Base-by-base conservation (phyloP, 177 flowering plant genomes). In the Vitis hybrid region DNA sequence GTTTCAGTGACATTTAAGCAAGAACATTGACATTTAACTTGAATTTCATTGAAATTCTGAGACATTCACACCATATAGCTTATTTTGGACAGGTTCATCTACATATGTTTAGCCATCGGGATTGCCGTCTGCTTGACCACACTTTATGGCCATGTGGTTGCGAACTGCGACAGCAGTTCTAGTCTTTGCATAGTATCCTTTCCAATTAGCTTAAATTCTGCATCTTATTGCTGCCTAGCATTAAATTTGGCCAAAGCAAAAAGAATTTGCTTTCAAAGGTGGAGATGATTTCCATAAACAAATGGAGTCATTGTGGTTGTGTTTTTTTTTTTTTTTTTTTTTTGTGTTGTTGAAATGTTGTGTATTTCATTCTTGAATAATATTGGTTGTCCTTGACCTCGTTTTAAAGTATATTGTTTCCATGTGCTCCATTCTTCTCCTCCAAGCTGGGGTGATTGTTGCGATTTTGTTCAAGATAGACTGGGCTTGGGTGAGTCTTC, bases 141-240 rank as follows among this genome's bases (percentile, higher is more conserved):
- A 18, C 66, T 87, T 19, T 71, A 33, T 11, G 86, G 87, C 33
- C 78, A 85, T 65, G 73, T 75, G 70, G 81, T 79, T 20, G 74
- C 70, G 51, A 82, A 78, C 57, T 74, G 71, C 16, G 64, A 70
- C 67, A 82, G 60, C 74, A 63, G 63, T 48, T 76, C 72, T 26
- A 48, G 62, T 31, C 77, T 85, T 20, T 76, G 75, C 39, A 62
- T 76, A 10, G 90, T 87, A 87, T 87, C 88, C 87, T 83, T 76
- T 70, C 15, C 18, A 3, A 39, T 57, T 9, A 55, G 11, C 31
- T 65, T 61, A 0, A 2, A 6, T 20, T 19, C 18, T 20, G 2
- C 39, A 63, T 15, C 14, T 16, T 26, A 10, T 57, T 7, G 50
- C 6, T 65, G 10, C 2, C n/a, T 20, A 53, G 49, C 26, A 3